These are phyloP conservation scores for Ustilago curta DNA, from an alignment of 1,284 basidiomycete species.

Conservation along the genomic window DNA sequence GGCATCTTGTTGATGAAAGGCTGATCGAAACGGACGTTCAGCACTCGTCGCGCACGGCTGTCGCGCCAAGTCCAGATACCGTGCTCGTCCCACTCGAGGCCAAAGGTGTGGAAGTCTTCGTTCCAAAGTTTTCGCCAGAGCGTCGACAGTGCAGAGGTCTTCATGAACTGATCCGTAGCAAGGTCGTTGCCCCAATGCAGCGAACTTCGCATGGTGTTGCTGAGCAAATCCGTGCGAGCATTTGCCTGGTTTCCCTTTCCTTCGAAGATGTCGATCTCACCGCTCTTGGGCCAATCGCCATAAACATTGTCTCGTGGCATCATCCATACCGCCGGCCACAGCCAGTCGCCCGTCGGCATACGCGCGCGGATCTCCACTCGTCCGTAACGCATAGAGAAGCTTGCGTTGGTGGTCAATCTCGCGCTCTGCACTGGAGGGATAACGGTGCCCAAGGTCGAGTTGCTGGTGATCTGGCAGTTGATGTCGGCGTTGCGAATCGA, in stretches of 20 bases:
- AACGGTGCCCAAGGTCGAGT: neutral
- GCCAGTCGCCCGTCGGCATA: constrained; percentile 78
- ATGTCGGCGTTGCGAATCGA: too few relatives aligned
- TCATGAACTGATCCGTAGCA: too few relatives aligned
- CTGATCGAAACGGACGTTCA: too few relatives aligned
- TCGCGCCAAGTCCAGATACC: constrained; percentile 79
- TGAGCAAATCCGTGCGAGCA: too few relatives aligned
- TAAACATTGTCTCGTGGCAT: constrained; percentile 79
- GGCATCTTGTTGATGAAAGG: too few relatives aligned
- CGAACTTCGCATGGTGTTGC: neutral
- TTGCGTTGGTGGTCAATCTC: neutral
- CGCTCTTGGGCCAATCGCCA: constrained; percentile 81
- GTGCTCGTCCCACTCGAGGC: constrained; percentile 81
- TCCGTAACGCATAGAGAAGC: constrained; percentile 75
- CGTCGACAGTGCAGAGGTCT: too few relatives aligned
- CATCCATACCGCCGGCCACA: constrained; percentile 89
- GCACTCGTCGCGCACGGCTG: constrained; percentile 87
- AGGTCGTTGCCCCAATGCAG: too few relatives aligned
- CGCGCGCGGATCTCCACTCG: constrained; percentile 84
- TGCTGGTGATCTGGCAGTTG: too few relatives aligned
- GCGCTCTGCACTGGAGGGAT: neutral
- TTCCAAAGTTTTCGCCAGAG: constrained; percentile 79
- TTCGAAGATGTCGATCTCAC: constrained; percentile 84
- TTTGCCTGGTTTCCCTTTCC: constrained; percentile 71
- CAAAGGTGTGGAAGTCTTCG: constrained; percentile 79